A percentile compares a stretch with the other conserved stretches of the same genome.
These are phyloP conservation scores for Niebla homalea DNA, from an alignment of 495 filamentous ascomycete species.

Conservation along the genomic window DNA sequence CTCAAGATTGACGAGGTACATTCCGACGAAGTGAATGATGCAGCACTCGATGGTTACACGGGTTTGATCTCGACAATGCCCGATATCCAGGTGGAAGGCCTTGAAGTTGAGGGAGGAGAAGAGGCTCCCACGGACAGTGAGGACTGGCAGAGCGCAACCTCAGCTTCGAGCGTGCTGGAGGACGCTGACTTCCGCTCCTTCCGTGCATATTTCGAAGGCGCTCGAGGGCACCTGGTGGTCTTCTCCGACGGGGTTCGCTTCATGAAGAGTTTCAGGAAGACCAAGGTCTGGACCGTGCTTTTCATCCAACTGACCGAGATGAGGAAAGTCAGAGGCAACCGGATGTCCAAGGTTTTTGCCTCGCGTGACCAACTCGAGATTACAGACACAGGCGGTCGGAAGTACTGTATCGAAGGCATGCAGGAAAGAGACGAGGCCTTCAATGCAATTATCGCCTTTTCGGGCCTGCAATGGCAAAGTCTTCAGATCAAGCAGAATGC, in stretches of 20 bases:
- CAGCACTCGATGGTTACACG: not conserved
- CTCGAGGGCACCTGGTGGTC: constrained; percentile 17
- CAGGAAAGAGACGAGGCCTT: constrained; percentile 27
- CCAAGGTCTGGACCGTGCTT: constrained; percentile 19
- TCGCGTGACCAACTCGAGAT: constrained; percentile 17
- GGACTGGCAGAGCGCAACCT: constrained; percentile 14
- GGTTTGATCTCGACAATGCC: constrained; percentile 2
- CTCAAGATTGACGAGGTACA: constrained; percentile 13
- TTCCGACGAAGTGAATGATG: constrained; percentile 7
- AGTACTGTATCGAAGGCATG: constrained; percentile 15
- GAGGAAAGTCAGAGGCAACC: constrained; percentile 15
- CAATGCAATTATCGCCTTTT: constrained; percentile 25
- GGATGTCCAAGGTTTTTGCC: constrained; percentile 11
- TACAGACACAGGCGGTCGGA: constrained; percentile 14
- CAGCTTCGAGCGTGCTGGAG: constrained; percentile 10
- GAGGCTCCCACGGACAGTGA: constrained; percentile 14
- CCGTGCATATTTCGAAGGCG: constrained; percentile 14
- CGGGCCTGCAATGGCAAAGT: constrained; percentile 19
- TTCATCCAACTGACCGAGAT: constrained; percentile 24
- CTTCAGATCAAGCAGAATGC: constrained; percentile 8
- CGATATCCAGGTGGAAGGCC: not conserved
- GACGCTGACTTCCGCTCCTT: constrained; percentile 20
- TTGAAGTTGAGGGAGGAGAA: not conserved
- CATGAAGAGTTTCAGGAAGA: constrained; percentile 7
- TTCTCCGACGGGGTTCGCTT: constrained; percentile 21